Evolutionary conservation across 345 rosid species (phyloP).

Genomic region (Geranium brycei): DNA sequence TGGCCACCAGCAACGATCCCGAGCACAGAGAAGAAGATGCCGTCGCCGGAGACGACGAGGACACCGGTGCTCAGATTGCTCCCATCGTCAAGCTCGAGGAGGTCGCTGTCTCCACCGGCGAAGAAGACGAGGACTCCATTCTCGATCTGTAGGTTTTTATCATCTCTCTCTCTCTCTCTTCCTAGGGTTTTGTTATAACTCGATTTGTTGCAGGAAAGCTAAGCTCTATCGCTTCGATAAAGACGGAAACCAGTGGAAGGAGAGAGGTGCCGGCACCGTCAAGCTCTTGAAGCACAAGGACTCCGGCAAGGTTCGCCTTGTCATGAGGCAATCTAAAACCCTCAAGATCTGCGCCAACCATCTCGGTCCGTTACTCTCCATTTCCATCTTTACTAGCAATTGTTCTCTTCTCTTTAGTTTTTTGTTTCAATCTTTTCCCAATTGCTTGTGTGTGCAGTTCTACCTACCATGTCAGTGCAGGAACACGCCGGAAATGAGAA

Average conservation of each 20-base stretch:
- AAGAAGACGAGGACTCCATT: constrained; percentile 67
- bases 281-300: constrained; percentile 76
- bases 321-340: constrained; percentile 88
- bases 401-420: neutral
- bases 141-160: constrained; percentile 52
- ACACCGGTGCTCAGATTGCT: constrained; percentile 85
- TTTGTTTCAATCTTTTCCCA: neutral
- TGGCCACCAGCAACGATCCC: constrained; percentile 26
- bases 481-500: constrained; percentile 66
- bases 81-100: constrained; percentile 78
- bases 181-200: neutral
- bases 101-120: constrained; percentile 74
- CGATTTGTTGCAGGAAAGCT: constrained; percentile 44
- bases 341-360: constrained; percentile 99
- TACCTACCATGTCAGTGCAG: constrained; percentile 30
- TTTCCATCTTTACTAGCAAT: neutral
- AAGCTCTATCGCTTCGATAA: constrained; percentile 80
- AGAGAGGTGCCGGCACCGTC: constrained; percentile 89
- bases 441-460: constrained; percentile 16
- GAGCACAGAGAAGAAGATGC: constrained; percentile 52
- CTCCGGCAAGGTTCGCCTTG: constrained; percentile 70
- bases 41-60: constrained; percentile 71
- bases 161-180: no score
- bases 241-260: constrained; percentile 82
- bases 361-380: constrained; percentile 28